Conservation (phyloP, 208 protist species). For the Angomonas deanei region DNA sequence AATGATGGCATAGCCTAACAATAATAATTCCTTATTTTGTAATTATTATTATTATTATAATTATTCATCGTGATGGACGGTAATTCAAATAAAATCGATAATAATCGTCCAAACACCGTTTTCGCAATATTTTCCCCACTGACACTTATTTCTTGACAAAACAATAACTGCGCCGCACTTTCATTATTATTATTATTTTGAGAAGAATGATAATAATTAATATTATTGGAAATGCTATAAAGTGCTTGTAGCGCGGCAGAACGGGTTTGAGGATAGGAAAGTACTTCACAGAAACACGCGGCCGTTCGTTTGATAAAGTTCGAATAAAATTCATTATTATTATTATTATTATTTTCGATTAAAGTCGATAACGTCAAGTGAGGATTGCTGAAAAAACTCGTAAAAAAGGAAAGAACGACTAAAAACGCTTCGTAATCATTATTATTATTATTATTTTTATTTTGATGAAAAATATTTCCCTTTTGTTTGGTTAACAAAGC, state of each 20-base stretch:
- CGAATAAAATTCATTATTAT: neutral
- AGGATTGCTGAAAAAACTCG: neutral
- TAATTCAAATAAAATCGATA: neutral
- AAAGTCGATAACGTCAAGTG: neutral
- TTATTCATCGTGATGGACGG: neutral
- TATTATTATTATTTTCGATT: neutral
- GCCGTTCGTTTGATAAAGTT: neutral
- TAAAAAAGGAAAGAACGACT: neutral
- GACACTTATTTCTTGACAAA: neutral
- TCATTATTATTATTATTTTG: no score
- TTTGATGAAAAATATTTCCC: no score
- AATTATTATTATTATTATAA: neutral
- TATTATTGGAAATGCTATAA: neutral
- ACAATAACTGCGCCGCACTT: neutral
- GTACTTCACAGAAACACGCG: neutral
- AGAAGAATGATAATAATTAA: neutral
- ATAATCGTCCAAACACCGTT: neutral
- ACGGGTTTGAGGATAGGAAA: neutral
- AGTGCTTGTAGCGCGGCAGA: neutral
- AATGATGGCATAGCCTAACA: slow-evolving; percentile 6
- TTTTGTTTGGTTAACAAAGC: neutral
- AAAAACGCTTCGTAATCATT: neutral
- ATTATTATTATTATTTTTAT: neutral
- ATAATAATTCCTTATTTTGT: slow-evolving; percentile 8
- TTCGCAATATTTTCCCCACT: neutral